Conservation (phyloP, 345 rosid species). For the Carallia brachiata region DNA sequence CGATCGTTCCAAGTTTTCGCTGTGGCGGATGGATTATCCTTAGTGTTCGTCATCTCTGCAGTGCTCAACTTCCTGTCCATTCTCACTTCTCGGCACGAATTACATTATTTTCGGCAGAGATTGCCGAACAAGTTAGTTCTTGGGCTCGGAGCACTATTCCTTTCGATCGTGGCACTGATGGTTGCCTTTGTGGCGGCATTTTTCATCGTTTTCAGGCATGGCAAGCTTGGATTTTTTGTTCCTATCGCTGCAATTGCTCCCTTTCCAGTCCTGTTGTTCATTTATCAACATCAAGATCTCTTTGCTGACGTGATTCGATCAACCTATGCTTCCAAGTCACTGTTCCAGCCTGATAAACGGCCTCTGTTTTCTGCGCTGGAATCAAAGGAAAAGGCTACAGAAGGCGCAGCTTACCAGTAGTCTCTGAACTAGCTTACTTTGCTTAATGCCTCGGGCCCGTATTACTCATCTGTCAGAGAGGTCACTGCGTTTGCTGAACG, state of each 20-base stretch:
- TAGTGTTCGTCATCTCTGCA: neutral
- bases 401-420: too few relatives aligned
- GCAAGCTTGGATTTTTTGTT: neutral
- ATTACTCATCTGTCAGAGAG: too few relatives aligned
- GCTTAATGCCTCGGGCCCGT: too few relatives aligned
- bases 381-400: too few relatives aligned
- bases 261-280: neutral
- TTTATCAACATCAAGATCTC: neutral
- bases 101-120: neutral
- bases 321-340: neutral
- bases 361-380: too few relatives aligned
- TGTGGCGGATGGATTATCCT: slow-evolving; percentile 12
- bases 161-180: slow-evolving; percentile 22
- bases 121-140: slow-evolving; percentile 9
- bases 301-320: neutral
- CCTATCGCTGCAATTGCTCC: slow-evolving; percentile 6
- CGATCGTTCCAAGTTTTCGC: slow-evolving; percentile 10
- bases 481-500: too few relatives aligned
- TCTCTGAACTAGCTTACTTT: too few relatives aligned
- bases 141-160: slow-evolving; percentile 5
- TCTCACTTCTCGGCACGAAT: slow-evolving; percentile 5
- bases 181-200: neutral
- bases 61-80: slow-evolving; percentile 12
- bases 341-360: neutral
- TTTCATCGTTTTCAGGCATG: slow-evolving; percentile 4